phyloP scores from a whole-genome alignment of 139 green algal species.

The Chlorella sp. region DNA sequence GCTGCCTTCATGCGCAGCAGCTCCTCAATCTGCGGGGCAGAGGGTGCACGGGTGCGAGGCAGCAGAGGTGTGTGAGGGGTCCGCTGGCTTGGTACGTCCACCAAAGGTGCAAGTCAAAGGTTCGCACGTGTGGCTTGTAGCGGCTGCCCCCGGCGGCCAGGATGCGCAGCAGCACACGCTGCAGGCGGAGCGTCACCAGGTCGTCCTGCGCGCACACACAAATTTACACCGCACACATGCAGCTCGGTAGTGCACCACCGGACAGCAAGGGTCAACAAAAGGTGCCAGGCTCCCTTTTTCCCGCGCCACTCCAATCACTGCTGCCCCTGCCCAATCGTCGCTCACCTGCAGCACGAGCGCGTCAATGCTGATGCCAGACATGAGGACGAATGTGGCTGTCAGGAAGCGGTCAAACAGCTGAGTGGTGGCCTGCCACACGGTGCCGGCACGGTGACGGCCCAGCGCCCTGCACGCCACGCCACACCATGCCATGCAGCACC shows the following conservation, averaged over 20 bases:
- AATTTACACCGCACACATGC: too few relatives aligned
- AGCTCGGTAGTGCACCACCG: too few relatives aligned
- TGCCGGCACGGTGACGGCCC: neutral
- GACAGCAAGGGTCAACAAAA: neutral
- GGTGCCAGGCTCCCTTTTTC: too few relatives aligned
- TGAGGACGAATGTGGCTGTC: conserved; percentile 43
- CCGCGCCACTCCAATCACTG: too few relatives aligned
- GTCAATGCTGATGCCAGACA: conserved; percentile 10
- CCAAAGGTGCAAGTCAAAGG: too few relatives aligned
- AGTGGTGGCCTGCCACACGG: conserved; percentile 27
- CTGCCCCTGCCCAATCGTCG: too few relatives aligned
- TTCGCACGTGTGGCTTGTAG: conserved; percentile 30
- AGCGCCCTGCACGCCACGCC: neutral
- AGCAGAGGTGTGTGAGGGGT: too few relatives aligned
- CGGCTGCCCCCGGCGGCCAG: conserved; percentile 20
- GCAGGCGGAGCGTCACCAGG: conserved; percentile 7
- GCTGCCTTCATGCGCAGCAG: conserved; percentile 25
- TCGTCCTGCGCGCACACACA: too few relatives aligned
- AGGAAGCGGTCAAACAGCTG: conserved; percentile 58
- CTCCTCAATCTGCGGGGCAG: conserved; percentile 45
- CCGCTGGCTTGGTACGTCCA: too few relatives aligned
- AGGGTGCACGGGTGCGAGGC: too few relatives aligned
- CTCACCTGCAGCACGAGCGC: neutral
- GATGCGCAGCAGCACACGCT: conserved; percentile 29
- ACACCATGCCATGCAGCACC: neutral